Conservation (phyloP, 176 grass and related monocot genomes). For the Oropetium thomaeum region DNA sequence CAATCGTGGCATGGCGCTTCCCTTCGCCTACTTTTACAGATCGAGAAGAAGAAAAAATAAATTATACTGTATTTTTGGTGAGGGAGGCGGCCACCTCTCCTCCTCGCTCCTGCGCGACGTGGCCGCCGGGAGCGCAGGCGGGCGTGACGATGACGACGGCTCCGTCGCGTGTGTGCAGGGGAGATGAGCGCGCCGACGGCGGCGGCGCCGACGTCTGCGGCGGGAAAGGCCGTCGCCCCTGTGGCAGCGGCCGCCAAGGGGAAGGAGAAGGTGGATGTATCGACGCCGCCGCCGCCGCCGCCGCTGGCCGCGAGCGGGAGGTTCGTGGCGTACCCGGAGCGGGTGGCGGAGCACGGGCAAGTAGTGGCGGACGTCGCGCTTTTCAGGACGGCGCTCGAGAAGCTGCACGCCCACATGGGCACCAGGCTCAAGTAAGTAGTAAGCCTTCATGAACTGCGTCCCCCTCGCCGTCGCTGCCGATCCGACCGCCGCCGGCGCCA, state of each 20-base stretch:
- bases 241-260: constrained; percentile 4
- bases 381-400: constrained; percentile 48
- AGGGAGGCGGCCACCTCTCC: not conserved
- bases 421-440: constrained; percentile 53
- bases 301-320: not conserved
- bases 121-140: not conserved
- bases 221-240: not conserved
- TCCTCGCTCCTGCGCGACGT: not conserved
- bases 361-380: constrained; percentile 39
- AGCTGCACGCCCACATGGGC: constrained; percentile 52
- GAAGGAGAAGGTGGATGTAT: constrained; percentile 37
- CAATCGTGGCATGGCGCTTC: constrained; percentile 28
- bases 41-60: not conserved
- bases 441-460: not conserved
- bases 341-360: constrained; percentile 23
- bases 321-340: constrained; percentile 42
- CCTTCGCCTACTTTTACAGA: not conserved
- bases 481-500: not conserved
- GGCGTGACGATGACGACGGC: constrained; percentile 29
- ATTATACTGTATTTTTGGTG: not conserved
- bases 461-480: not conserved
- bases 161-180: constrained; percentile 49
- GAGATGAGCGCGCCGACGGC: constrained; percentile 16
- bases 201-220: not conserved
- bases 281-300: not conserved